These are phyloP conservation scores for Chlamydomonas sphaeroides DNA, from an alignment of 139 green algal species.

Conservation along the genomic window DNA sequence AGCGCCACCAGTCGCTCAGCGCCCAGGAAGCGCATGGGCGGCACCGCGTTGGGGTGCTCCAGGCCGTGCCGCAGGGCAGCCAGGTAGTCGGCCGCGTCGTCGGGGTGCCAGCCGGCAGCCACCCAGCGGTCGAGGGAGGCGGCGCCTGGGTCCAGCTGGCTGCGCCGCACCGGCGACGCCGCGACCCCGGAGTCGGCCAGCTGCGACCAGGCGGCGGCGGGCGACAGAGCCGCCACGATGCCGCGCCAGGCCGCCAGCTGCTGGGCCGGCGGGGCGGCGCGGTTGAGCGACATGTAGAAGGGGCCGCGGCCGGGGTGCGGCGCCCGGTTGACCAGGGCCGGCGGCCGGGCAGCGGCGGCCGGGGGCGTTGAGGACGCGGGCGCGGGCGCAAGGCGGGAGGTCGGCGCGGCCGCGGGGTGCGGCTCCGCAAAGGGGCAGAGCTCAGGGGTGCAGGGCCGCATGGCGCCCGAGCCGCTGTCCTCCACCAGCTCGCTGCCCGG, in stretches of 20 bases:
- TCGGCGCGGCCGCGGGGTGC: not conserved
- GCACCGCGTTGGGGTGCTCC: slow-evolving; percentile 5
- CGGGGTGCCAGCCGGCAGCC: slow-evolving; percentile 1
- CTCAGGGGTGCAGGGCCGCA: not conserved
- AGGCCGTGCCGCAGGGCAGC: not conserved
- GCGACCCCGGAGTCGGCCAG: slow-evolving; percentile 2
- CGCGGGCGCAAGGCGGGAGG: too few relatives aligned
- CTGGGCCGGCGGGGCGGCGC: not conserved
- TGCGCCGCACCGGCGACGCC: not conserved
- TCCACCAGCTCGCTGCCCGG: slow-evolving; percentile 15
- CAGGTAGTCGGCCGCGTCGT: slow-evolving; percentile 13
- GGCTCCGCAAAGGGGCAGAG: slow-evolving; percentile 11
- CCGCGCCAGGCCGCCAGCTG: slow-evolving; percentile 4
- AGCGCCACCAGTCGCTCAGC: not conserved
- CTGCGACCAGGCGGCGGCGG: not conserved
- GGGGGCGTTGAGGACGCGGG: too few relatives aligned
- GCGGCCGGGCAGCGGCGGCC: not conserved
- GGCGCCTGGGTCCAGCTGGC: not conserved
- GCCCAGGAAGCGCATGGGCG: not conserved
- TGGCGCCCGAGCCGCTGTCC: not conserved
- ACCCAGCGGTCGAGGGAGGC: not conserved
- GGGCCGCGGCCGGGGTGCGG: slow-evolving; percentile 18
- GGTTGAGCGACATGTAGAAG: not conserved
- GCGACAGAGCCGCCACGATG: not conserved
- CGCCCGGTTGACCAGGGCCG: not conserved